Conservation (phyloP, 305 asterid species). For the Salvia sclarea region DNA sequence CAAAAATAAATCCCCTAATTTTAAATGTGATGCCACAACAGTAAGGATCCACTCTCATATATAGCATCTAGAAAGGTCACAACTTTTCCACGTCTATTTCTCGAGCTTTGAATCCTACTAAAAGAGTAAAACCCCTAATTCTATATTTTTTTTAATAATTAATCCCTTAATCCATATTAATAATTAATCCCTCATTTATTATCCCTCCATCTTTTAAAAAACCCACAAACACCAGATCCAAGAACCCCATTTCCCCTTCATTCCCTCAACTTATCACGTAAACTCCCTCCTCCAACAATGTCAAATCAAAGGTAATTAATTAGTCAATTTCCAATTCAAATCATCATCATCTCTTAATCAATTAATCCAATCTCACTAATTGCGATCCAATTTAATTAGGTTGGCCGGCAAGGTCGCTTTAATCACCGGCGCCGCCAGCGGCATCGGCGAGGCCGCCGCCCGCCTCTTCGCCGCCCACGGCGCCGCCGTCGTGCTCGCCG, state of each 20-base stretch:
- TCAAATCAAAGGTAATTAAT: conserved; percentile 35
- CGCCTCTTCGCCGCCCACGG: conserved; percentile 49
- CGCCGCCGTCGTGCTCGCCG: conserved; percentile 54
- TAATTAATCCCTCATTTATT: background rate
- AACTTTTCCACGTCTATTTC: conserved; percentile 16
- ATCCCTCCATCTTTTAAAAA: conserved; percentile 7
- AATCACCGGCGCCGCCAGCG: conserved; percentile 67
- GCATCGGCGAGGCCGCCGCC: conserved; percentile 55
- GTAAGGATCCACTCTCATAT: background rate
- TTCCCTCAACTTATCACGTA: conserved; percentile 12
- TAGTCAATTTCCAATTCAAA: background rate
- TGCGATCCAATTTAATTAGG: conserved; percentile 29
- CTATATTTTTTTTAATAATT: background rate
- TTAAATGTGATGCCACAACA: too few relatives aligned
- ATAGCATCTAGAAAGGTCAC: background rate
- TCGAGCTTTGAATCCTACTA: conserved; percentile 40
- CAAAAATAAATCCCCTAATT: too few relatives aligned
- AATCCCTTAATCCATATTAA: background rate
- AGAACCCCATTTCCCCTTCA: conserved; percentile 24
- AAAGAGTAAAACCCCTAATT: conserved; percentile 14
- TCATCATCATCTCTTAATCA: background rate
- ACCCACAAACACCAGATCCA: conserved; percentile 34
- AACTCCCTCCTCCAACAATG: conserved; percentile 6
- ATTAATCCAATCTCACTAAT: too few relatives aligned
- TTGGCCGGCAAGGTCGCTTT: conserved; percentile 58